A percentile compares a stretch with the other conserved stretches of the same genome.
Evolutionary conservation across 2,329 filamentous ascomycete species (phyloP).

Genomic region (Diaporthe sp.): DNA sequence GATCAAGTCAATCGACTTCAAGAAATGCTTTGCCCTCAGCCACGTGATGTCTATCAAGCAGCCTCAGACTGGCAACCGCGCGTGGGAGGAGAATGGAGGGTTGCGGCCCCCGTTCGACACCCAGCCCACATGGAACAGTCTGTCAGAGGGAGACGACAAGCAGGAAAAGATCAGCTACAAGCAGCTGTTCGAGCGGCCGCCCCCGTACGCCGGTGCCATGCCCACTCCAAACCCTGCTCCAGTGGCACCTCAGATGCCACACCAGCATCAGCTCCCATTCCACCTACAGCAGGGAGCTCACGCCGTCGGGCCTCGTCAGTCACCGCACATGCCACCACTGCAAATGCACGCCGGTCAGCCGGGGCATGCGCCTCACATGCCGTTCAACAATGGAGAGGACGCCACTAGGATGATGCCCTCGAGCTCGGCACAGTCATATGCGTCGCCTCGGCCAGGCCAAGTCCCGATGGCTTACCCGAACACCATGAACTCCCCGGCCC

Average conservation of each 20-base stretch:
- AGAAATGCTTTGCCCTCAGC: conserved; percentile 72
- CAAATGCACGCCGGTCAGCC: conserved; percentile 83
- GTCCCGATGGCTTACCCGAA: conserved; percentile 76
- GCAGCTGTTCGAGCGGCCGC: conserved; percentile 81
- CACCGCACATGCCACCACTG: conserved; percentile 82
- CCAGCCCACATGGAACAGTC: conserved; percentile 83
- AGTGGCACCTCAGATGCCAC: conserved; percentile 79
- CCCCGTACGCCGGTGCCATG: conserved; percentile 68
- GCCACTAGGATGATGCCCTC: conserved; percentile 87
- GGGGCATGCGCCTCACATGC: conserved; percentile 72
- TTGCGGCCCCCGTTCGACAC: conserved; percentile 89
- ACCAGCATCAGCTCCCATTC: conserved; percentile 86
- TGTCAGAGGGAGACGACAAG: conserved; percentile 79
- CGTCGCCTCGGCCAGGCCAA: conserved; percentile 83
- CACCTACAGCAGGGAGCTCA: conserved; percentile 84
- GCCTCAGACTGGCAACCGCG: conserved; percentile 60
- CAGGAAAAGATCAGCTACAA: conserved; percentile 77
- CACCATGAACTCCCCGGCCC: conserved; percentile 76
- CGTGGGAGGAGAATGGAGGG: conserved; percentile 84
- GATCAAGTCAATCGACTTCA: conserved; percentile 77
- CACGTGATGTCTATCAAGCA: conserved; percentile 68
- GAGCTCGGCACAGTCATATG: conserved; percentile 86
- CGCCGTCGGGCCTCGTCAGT: conserved; percentile 76
- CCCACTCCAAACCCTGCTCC: conserved; percentile 79
- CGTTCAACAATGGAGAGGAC: conserved; percentile 82